Evolutionary conservation across 768 basidiomycete species (phyloP), one percentile per base, ranked within the genome.

Genomic region (Phylloporus sp.): DNA sequence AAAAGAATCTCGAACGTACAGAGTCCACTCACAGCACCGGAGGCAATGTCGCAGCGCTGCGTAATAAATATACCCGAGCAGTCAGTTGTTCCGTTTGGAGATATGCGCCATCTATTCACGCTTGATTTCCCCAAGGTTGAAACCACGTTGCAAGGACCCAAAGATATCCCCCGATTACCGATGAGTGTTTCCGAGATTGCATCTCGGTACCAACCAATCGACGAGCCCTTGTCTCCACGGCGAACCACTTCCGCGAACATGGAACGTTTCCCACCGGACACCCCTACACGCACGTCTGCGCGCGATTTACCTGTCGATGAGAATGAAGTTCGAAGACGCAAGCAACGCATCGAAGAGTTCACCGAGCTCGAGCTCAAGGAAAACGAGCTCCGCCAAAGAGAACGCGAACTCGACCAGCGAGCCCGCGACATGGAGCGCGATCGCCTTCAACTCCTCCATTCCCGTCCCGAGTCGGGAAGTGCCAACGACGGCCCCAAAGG

Each of bases 21-120:
- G 79, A 82, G 36, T 78, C 80, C 3, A 73, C 71, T 6, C 72
- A 64, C 32, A 82, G 78, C 50, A 74, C 58, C 38, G 77, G 76
- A 11, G 80, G 77, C 54, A 66, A 83, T 21, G 86, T 90, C 36
- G 82, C 86, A 34, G 78, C 79, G 2, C 80, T 90, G 73, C 75
- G 82, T 35, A 77, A 75, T 58, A 77, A 77, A 40, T 88, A 84
- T 53, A 72, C 78, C 18, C 73, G 67, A 33, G 70, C 64, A 45
- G 86, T 86, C 55, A 35, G 81, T 69, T 10, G 4, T 31, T 32
- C 33, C 49, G 14, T 44, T 53, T 21, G 32, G 17, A n/a, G n/a
- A 35, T 6, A 15, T 18, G 17, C 9, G 18, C 11, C 29, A 13
- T 42, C 15, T 43, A 20, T 48, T 45, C 34, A 55, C 39, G 17